phyloP scores from a whole-genome alignment of 2,329 filamentous ascomycete genomes.

The Fonsecaea erecta region DNA sequence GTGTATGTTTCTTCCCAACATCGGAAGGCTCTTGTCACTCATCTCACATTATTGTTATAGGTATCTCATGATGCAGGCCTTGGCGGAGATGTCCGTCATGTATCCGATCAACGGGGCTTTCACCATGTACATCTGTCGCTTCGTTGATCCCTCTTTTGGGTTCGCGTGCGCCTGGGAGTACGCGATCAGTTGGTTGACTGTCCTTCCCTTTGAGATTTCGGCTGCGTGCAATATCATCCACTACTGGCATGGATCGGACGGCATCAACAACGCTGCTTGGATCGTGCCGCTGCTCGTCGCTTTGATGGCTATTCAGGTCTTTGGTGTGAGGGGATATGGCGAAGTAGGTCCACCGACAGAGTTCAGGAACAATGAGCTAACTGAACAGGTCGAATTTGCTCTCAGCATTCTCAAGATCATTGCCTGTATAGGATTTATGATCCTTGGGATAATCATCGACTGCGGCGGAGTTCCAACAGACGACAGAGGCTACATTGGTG shows the following conservation, averaged over 20 bases:
- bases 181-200: constrained; percentile 61
- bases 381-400: constrained; percentile 58
- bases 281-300: constrained; percentile 38
- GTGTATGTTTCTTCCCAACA: constrained; percentile 52
- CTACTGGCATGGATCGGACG: constrained; percentile 57
- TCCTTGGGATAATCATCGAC: constrained; percentile 84
- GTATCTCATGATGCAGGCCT: constrained; percentile 60
- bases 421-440: constrained; percentile 67
- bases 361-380: not conserved
- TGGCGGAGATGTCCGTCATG: constrained; percentile 66
- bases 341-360: constrained; percentile 30
- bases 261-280: constrained; percentile 40
- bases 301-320: constrained; percentile 44
- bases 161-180: constrained; percentile 50
- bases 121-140: constrained; percentile 61
- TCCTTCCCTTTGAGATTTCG: constrained; percentile 59
- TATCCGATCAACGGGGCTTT: constrained; percentile 68
- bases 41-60: constrained; percentile 44
- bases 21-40: constrained; percentile 52
- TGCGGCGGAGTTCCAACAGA: constrained; percentile 64
- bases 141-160: constrained; percentile 64
- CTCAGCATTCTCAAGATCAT: constrained; percentile 63
- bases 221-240: constrained; percentile 61
- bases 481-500: constrained; percentile 34
- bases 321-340: constrained; percentile 59